Conservation (phyloP, 306 rosid species). For the Cotoneaster glaucophyllus region DNA sequence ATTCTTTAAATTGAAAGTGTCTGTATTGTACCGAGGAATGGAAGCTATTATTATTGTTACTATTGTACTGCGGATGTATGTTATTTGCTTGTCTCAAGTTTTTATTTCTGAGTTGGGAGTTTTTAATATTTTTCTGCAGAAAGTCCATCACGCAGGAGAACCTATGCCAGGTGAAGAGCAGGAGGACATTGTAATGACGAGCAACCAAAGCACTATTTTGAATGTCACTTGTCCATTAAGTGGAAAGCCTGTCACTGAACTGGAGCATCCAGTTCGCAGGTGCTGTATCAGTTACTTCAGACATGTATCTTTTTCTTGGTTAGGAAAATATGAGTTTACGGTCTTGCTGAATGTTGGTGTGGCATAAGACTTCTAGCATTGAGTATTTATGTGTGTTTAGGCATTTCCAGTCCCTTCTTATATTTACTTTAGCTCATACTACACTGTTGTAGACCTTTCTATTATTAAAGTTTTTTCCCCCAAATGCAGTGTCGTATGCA, state of each 20-base stretch:
- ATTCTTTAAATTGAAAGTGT: neutral
- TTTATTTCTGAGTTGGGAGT: neutral
- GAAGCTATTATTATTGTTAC: neutral
- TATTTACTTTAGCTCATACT: no score
- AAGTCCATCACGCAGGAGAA: conserved; percentile 81
- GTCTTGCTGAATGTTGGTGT: neutral
- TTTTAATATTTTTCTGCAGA: conserved; percentile 48
- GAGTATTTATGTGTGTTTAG: no score
- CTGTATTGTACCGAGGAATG: neutral
- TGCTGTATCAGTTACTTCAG: conserved; percentile 18
- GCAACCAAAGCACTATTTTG: conserved; percentile 59
- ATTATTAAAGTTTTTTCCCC: neutral
- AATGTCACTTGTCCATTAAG: conserved; percentile 70
- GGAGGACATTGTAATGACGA: conserved; percentile 89
- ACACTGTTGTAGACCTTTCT: no score
- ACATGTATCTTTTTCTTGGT: neutral
- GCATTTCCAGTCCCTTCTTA: no score
- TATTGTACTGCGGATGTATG: no score
- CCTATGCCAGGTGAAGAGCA: conserved; percentile 93
- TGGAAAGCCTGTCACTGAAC: conserved; percentile 73
- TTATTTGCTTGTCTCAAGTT: neutral
- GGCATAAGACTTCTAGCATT: no score
- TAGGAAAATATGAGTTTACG: neutral
- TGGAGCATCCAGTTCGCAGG: conserved; percentile 85
- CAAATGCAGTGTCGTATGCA: conserved; percentile 59